Conservation (phyloP, 2,329 filamentous ascomycete genomes). For the Hymenoscyphus occultus region DNA sequence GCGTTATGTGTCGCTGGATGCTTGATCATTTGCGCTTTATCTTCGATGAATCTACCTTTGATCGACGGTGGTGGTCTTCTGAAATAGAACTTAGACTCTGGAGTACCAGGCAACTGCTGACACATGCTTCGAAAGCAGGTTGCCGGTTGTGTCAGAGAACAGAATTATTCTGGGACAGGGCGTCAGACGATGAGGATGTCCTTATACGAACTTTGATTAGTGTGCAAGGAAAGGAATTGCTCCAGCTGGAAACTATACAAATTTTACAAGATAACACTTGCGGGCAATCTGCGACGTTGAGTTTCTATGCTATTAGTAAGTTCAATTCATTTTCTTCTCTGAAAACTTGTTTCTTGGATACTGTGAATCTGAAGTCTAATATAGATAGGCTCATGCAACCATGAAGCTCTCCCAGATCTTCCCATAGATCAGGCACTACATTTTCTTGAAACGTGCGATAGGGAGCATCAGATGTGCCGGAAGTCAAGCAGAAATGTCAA, state of each 20-base stretch:
- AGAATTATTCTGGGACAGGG: background rate
- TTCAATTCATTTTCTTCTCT: background rate
- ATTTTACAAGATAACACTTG: background rate
- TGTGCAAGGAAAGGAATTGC: background rate
- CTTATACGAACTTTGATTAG: background rate
- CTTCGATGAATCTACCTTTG: background rate
- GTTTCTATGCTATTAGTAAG: background rate
- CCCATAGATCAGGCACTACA: background rate
- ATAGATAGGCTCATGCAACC: background rate
- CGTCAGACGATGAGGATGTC: background rate
- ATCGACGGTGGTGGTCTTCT: background rate
- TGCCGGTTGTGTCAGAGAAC: background rate
- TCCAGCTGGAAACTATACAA: background rate
- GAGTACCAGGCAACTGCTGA: background rate
- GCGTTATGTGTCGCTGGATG: background rate
- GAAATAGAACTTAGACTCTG: background rate
- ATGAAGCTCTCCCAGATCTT: background rate
- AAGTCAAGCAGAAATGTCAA: background rate
- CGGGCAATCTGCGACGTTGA: background rate
- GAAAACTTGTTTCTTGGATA: background rate
- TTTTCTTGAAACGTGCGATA: background rate
- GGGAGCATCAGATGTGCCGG: background rate
- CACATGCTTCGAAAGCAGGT: background rate
- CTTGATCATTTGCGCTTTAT: background rate
- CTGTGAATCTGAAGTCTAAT: background rate